Base-by-base conservation (phyloP, 768 basidiomycete genomes). In the Ephemerocybe angulata region DNA sequence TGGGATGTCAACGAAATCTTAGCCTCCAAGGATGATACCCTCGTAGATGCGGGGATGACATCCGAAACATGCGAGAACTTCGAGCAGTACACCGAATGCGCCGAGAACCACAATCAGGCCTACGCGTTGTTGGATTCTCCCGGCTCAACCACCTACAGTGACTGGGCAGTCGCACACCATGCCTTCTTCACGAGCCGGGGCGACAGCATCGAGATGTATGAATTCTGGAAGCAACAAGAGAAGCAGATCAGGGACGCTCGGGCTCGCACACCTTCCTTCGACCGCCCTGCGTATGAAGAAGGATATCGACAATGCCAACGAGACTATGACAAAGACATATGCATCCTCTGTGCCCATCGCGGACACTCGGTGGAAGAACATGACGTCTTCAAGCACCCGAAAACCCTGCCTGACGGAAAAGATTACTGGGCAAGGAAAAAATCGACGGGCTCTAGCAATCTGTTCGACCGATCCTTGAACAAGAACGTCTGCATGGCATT, bases 401-500 rank as follows among this genome's bases (percentile, higher is more conserved):
- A 40, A 13, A 17, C 17, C 37, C 37, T 40, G 3, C 12, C 37
- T 21, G 12, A 40, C 37, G 12, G 37, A 21, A 40, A 40, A 40
- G 17, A 15, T 13, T 13, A 17, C 12, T 40, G 37, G 37, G 37
- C 37, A 3, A 40, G 12, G 12, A 40, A 40, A 21, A 40, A 13
- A 21, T 15, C 12, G 15, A 21, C 17, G 37, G 21, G 21, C 17
- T 15, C 3, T 3, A 4, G 37, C 3, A n/a, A 24, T n/a, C 30
- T 50, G n/a, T 22, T 13, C 30, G 8, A 21, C 31, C 15, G 31
- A 22, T 4, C 3, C 11, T 7, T 24, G 28, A 35, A 43, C 12
- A 8, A 31, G 62, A 56, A 40, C 5, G 37, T 40, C 3, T 40
- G 37, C 37, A 40, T 40, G n/a, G n/a, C n/a, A n/a, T n/a, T n/a